Evolutionary conservation across 164 flowering plant genomes (phyloP).

Genomic region (Umbilicus rupestris): DNA sequence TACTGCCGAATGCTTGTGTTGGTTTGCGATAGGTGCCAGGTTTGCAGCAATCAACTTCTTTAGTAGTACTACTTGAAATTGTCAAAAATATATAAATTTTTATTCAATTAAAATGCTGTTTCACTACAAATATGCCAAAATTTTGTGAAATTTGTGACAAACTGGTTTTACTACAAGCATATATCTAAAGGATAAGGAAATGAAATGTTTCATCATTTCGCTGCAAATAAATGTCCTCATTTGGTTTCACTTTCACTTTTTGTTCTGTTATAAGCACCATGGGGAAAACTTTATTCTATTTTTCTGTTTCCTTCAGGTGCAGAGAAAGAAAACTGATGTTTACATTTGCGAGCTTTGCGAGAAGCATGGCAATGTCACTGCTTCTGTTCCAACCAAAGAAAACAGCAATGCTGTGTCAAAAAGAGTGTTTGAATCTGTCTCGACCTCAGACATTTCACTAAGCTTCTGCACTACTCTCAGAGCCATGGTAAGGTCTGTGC

Average conservation of each 20-base stretch:
- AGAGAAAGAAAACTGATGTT: conserved; percentile 23
- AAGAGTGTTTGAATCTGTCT: conserved; percentile 18
- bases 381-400: conserved; percentile 11
- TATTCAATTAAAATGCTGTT: not conserved
- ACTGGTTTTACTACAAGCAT: not conserved
- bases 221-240: not conserved
- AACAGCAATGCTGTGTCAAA: conserved; percentile 2
- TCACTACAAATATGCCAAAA: not conserved
- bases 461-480: conserved; percentile 14
- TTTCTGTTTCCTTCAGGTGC: not conserved
- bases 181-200: not conserved
- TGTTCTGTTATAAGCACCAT: conserved; percentile 6
- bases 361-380: conserved; percentile 38
- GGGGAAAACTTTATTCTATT: not conserved
- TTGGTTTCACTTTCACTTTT: not conserved
- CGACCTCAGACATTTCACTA: conserved; percentile 12
- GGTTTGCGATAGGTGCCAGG: conserved; percentile 77
- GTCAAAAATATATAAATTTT: not conserved
- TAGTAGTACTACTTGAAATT: not conserved
- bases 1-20: conserved; percentile 90
- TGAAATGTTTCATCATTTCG: not conserved
- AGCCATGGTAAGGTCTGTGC: conserved; percentile 58
- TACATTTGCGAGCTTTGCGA: conserved; percentile 81
- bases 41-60: conserved; percentile 14
- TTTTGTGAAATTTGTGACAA: not conserved